Evolutionary conservation across 2,329 filamentous ascomycete species (phyloP).

Genomic region (Ophiostoma ips): DNA sequence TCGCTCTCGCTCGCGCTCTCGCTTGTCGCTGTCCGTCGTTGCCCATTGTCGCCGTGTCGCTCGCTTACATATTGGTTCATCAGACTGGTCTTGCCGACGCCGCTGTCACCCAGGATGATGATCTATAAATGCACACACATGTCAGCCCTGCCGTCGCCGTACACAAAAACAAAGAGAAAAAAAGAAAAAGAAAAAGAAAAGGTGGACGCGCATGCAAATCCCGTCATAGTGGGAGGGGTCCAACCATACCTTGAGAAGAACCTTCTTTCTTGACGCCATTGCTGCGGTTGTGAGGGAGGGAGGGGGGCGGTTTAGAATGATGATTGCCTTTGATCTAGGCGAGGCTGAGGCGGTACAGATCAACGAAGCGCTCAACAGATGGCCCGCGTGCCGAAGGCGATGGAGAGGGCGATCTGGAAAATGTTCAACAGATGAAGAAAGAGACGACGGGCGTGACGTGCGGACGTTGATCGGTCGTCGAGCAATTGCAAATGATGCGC

Average conservation of each 20-base stretch:
- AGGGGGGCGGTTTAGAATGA: neutral
- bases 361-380: too few species aligned
- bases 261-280: conserved; percentile 81
- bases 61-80: conserved; percentile 99
- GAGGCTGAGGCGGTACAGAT: neutral
- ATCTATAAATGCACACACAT: conserved; percentile 44
- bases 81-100: conserved; percentile 97
- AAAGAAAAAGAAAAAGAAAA: too few species aligned
- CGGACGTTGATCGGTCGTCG: too few species aligned
- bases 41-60: neutral
- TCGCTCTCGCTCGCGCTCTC: too few species aligned
- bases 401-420: too few species aligned
- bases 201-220: too few species aligned
- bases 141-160: neutral
- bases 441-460: too few species aligned
- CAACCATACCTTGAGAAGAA: conserved; percentile 60
- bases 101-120: conserved; percentile 97
- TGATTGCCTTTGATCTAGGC: neutral
- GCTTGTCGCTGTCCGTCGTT: neutral
- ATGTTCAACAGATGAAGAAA: too few species aligned
- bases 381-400: too few species aligned
- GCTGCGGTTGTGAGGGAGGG: conserved; percentile 16
- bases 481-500: neutral
- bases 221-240: neutral
- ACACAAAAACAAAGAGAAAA: too few species aligned